phyloP scores from a whole-genome alignment of 2,329 filamentous ascomycete species.

The Ceratocystis ficicola region DNA sequence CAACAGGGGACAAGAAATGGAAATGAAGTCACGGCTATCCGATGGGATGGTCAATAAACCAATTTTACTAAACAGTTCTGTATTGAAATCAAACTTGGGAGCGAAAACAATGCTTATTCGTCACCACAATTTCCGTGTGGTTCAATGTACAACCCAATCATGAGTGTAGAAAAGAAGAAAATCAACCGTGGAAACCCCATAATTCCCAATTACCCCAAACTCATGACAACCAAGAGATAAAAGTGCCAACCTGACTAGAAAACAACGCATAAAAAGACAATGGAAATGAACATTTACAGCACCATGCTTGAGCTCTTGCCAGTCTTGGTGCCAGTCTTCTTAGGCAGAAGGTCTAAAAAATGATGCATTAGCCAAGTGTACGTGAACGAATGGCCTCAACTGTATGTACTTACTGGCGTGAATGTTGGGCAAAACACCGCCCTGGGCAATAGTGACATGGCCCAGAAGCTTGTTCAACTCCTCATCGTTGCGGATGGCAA shows the following conservation, averaged over 20 bases:
- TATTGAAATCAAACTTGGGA: conserved; percentile 21
- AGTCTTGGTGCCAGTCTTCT: conserved; percentile 91
- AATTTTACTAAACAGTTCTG: conserved; percentile 8
- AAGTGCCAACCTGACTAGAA: conserved; percentile 44
- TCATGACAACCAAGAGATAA: conserved; percentile 57
- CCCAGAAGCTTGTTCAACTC: conserved; percentile 98
- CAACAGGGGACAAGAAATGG: no score
- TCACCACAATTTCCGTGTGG: conserved; percentile 50
- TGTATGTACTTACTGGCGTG: conserved; percentile 64
- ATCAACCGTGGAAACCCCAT: conserved; percentile 50
- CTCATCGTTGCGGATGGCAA: conserved; percentile 98
- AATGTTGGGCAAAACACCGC: conserved; percentile 93
- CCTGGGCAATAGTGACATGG: conserved; percentile 92
- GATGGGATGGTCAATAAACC: no score
- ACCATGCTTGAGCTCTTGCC: conserved; percentile 90
- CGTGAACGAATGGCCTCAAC: conserved; percentile 25
- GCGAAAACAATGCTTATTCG: conserved; percentile 41
- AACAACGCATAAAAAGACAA: conserved; percentile 38
- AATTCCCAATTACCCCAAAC: conserved; percentile 60
- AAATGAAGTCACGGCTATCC: no score
- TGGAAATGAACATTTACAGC: conserved; percentile 56
- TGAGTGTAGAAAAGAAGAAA: conserved; percentile 43
- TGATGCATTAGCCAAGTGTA: conserved; percentile 31
- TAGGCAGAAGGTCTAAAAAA: conserved; percentile 76
- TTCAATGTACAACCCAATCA: conserved; percentile 62